These are phyloP conservation scores for Wickerhamomyces alni DNA, from an alignment of 805 yeast species.

Conservation along the genomic window DNA sequence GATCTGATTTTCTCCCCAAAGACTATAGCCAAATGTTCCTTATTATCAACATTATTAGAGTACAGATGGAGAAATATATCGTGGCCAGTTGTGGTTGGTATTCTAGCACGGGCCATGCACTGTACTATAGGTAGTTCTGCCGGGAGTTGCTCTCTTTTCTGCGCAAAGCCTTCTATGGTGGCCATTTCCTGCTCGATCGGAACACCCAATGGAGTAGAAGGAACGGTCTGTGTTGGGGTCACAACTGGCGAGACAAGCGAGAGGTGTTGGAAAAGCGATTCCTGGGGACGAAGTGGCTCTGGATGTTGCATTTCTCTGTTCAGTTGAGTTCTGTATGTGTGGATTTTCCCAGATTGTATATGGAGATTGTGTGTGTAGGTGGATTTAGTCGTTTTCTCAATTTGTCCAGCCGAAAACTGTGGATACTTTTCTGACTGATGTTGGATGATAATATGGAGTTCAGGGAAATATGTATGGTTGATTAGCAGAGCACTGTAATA, in stretches of 20 bases:
- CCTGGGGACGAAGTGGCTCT: slow-evolving; percentile 7
- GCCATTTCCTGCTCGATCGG: slow-evolving; percentile 14
- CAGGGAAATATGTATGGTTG: no score
- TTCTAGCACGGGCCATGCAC: slow-evolving; percentile 91
- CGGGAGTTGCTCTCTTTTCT: slow-evolving; percentile 38
- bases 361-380: background rate
- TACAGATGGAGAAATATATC: slow-evolving; percentile 91
- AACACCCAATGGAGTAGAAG: slow-evolving; percentile 22
- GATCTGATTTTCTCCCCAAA: slow-evolving; percentile 91
- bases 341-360: no score
- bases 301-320: slow-evolving; percentile 19
- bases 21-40: slow-evolving; percentile 95
- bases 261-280: slow-evolving; percentile 27
- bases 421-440: background rate
- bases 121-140: slow-evolving; percentile 64
- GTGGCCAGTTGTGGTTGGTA: slow-evolving; percentile 93
- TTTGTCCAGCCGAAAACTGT: slow-evolving; percentile 2
- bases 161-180: slow-evolving; percentile 5
- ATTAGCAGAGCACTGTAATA: background rate
- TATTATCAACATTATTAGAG: slow-evolving; percentile 76
- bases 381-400: background rate
- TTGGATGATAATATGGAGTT: no score
- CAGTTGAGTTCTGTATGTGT: no score
- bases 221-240: slow-evolving; percentile 24
- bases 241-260: slow-evolving; percentile 36